Percentiles rank a stretch among this genome's conserved stretches.
Evolutionary conservation across 2,329 filamentous ascomycete genomes (phyloP).

Genomic region (Emericellopsis atlantica): DNA sequence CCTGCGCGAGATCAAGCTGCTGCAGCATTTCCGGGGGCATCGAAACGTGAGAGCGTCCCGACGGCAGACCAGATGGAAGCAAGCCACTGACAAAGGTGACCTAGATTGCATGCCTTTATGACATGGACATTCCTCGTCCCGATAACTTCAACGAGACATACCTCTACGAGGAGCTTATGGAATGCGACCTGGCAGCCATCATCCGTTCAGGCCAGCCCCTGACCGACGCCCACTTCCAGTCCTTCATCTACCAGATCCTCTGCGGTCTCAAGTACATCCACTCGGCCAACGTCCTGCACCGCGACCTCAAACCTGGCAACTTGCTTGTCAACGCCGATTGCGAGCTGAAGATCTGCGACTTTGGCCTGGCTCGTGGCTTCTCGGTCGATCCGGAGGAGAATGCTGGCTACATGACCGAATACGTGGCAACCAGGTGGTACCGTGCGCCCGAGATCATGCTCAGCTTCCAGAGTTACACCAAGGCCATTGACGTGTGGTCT

Average conservation of each 20-base stretch:
- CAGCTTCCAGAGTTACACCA: conserved; percentile 99
- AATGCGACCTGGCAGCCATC: conserved; percentile 95
- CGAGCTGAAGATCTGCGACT: conserved; percentile 98
- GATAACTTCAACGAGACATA: conserved; percentile 99
- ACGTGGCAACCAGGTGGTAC: conserved; percentile 95
- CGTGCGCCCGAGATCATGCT: conserved; percentile 96
- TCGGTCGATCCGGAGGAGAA: conserved; percentile 96
- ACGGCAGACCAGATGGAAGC: not conserved
- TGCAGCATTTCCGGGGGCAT: conserved; percentile 92
- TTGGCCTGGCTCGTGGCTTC: conserved; percentile 91
- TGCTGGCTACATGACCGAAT: conserved; percentile 98
- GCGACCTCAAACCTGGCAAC: conserved; percentile 95
- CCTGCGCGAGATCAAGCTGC: conserved; percentile 92
- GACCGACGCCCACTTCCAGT: conserved; percentile 98
- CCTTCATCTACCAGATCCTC: conserved; percentile 99
- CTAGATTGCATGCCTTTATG: conserved; percentile 95
- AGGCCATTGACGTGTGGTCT: conserved; percentile 99
- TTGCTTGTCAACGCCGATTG: conserved; percentile 97
- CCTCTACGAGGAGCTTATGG: conserved; percentile 98
- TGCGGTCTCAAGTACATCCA: conserved; percentile 99
- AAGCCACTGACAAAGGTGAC: not conserved
- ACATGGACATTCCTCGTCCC: conserved; percentile 97
- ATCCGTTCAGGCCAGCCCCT: conserved; percentile 94
- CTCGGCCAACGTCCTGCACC: conserved; percentile 93
- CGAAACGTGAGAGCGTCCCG: conserved; percentile 51